A percentile compares a stretch with the other conserved stretches of the same genome.
phyloP scores from a whole-genome alignment of 371 early-diverging fungal species.

The Mucor irregularis region DNA sequence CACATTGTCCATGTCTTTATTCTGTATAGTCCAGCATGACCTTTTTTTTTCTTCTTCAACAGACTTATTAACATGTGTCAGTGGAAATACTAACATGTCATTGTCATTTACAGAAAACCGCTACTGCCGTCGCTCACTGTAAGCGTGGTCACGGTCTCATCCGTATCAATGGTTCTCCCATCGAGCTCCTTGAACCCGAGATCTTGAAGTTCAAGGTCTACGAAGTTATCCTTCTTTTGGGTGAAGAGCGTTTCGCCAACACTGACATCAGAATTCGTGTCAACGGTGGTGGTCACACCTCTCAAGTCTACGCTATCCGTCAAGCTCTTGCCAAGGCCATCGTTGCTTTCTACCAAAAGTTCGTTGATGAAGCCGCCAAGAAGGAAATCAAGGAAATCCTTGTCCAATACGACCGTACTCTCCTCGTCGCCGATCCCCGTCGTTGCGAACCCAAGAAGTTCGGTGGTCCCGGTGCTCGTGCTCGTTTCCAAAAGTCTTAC shows the following conservation, averaged over 20 bases:
- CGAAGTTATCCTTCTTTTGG: conserved; percentile 98
- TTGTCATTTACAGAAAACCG: conserved; percentile 94
- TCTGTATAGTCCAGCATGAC: background rate
- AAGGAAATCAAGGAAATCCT: conserved; percentile 98
- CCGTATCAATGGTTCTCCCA: conserved; percentile 96
- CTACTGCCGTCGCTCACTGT: conserved; percentile 99
- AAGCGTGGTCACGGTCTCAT: conserved; percentile 95
- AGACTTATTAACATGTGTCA: background rate
- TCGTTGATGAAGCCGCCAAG: conserved; percentile 99
- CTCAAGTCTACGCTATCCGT: conserved; percentile 99
- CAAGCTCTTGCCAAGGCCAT: conserved; percentile 99
- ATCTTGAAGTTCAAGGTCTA: conserved; percentile 98
- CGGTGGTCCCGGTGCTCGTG: conserved; percentile 99
- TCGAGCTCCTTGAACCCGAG: conserved; percentile 96
- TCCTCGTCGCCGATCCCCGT: conserved; percentile 99
- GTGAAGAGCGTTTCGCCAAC: conserved; percentile 94
- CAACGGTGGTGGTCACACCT: conserved; percentile 98
- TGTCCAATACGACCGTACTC: conserved; percentile 97
- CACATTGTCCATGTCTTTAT: background rate
- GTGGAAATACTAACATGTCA: background rate
- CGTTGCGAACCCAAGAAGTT: conserved; percentile 99
- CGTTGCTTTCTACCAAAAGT: conserved; percentile 99
- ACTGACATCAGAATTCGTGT: conserved; percentile 98
- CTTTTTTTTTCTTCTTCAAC: background rate
- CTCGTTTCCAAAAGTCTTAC: conserved; percentile 98